phyloP scores from a whole-genome alignment of 495 filamentous ascomycete species.

The Penicillium manginii region DNA sequence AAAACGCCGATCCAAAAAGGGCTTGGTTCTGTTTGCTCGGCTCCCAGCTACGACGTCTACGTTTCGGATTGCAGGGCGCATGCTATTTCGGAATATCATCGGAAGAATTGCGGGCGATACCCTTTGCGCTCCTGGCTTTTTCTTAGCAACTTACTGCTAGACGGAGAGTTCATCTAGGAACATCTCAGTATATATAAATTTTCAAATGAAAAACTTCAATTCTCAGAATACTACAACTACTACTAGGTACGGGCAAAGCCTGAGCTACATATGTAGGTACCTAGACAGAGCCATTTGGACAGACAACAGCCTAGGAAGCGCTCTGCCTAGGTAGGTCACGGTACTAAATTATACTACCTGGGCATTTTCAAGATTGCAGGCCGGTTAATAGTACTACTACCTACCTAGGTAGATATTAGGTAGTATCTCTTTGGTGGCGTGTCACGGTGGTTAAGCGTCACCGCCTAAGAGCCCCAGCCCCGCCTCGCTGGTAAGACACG shows the following conservation, averaged over 20 bases:
- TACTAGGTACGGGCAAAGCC: too few relatives aligned
- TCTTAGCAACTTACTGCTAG: neutral
- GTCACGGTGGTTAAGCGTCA: neutral
- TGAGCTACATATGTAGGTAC: too few relatives aligned
- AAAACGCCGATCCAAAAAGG: neutral
- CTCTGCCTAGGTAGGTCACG: too few relatives aligned
- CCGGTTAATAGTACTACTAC: too few relatives aligned
- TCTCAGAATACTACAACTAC: neutral
- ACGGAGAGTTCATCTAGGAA: neutral
- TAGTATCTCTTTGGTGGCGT: too few relatives aligned
- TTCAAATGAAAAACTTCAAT: neutral
- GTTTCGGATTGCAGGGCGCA: neutral
- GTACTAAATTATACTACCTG: too few relatives aligned
- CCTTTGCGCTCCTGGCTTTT: conserved; percentile 1
- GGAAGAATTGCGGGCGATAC: conserved; percentile 2
- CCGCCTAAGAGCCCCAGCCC: neutral
- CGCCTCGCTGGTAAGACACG: too few relatives aligned
- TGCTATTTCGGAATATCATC: conserved; percentile 1
- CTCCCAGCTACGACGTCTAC: neutral
- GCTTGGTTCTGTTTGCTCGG: neutral
- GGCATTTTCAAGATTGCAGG: too few relatives aligned
- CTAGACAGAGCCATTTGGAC: too few relatives aligned
- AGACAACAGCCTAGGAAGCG: too few relatives aligned
- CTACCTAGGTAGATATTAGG: too few relatives aligned
- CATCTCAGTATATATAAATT: neutral